Conservation (phyloP, 192 early-diverging fungal species). For the Umbelopsis vinacea region DNA sequence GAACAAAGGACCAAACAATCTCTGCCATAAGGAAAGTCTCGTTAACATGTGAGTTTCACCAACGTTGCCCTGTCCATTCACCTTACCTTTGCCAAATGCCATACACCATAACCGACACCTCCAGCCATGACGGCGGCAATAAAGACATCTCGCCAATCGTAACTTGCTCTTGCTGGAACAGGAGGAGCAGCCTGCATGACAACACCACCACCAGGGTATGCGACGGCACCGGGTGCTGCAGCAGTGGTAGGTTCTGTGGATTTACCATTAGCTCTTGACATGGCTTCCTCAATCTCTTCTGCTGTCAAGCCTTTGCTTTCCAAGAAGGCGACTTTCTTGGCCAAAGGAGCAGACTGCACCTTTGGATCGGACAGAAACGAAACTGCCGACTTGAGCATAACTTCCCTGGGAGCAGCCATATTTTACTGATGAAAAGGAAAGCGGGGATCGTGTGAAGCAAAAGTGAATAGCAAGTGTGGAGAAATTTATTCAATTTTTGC, state of each 20-base stretch:
- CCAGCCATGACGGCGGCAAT: constrained; percentile 85
- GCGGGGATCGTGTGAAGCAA: constrained; percentile 22
- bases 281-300: constrained; percentile 91
- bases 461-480: not conserved
- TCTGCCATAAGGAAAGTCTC: constrained; percentile 43
- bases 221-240: not conserved
- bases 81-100: constrained; percentile 72
- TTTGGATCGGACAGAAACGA: constrained; percentile 93
- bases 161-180: constrained; percentile 59
- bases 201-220: constrained; percentile 29
- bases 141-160: constrained; percentile 94
- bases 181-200: constrained; percentile 49
- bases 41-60: constrained; percentile 1
- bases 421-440: constrained; percentile 5
- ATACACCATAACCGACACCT: constrained; percentile 90
- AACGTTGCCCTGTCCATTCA: constrained; percentile 13
- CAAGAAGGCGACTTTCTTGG: constrained; percentile 93
- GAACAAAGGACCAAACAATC: constrained; percentile 61
- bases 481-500: constrained; percentile 12
- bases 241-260: constrained; percentile 26
- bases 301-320: constrained; percentile 93
- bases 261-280: constrained; percentile 64
- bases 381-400: constrained; percentile 82
- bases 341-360: constrained; percentile 85
- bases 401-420: constrained; percentile 45